These are phyloP conservation scores for Colletotrichum scovillei DNA, from an alignment of 2,329 filamentous ascomycete species.

Conservation along the genomic window DNA sequence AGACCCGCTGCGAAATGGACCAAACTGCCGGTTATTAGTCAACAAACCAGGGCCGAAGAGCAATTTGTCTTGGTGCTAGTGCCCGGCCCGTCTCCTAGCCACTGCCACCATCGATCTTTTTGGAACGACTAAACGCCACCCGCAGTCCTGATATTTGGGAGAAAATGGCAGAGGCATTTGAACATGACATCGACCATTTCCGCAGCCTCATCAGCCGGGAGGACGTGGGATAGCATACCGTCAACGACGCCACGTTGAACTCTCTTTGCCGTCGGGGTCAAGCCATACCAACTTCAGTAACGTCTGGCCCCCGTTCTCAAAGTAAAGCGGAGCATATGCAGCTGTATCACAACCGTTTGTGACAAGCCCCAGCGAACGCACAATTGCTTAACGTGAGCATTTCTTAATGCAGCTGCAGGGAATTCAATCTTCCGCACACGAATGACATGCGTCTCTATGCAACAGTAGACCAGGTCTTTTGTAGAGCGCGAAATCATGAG, in stretches of 20 bases:
- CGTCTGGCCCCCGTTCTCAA: neutral
- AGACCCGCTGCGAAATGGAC: neutral
- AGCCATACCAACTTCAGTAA: neutral
- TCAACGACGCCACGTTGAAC: neutral
- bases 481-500: neutral
- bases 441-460: conserved; percentile 4
- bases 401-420: conserved; percentile 5
- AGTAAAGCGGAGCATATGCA: conserved; percentile 23
- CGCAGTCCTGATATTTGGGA: conserved; percentile 14
- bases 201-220: neutral
- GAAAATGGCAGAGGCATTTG: neutral
- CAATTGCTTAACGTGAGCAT: conserved; percentile 8
- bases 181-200: neutral
- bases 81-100: conserved; percentile 21
- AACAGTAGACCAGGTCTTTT: neutral
- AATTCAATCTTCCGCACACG: conserved; percentile 10
- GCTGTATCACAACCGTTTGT: conserved; percentile 24
- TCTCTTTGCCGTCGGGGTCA: neutral
- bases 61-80: neutral
- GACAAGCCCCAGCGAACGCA: conserved; percentile 20
- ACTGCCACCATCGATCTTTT: conserved; percentile 5
- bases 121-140: conserved; percentile 17
- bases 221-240: neutral
- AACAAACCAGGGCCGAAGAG: neutral
- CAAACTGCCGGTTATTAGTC: conserved; percentile 1